Percentiles rank a stretch among this genome's conserved stretches.
Evolutionary conservation across 1,139 yeast genomes (phyloP).

Genomic region (Saccharomycopsis hybrid): DNA sequence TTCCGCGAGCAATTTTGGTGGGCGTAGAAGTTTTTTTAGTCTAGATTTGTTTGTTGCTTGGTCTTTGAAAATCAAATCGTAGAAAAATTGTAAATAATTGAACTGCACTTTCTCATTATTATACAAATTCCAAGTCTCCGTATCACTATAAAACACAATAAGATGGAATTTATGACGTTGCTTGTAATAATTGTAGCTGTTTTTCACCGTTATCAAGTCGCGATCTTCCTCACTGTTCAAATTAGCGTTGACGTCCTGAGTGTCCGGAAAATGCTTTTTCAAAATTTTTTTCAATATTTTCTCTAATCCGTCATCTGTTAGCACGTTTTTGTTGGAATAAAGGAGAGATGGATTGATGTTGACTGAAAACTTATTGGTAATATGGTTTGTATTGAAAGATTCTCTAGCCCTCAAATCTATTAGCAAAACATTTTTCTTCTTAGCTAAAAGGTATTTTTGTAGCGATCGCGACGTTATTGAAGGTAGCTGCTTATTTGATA

Average conservation of each 20-base stretch:
- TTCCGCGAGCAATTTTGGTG: slow-evolving; percentile 23
- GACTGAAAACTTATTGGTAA: slow-evolving; percentile 41
- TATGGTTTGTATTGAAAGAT: slow-evolving; percentile 47
- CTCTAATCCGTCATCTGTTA: slow-evolving; percentile 39
- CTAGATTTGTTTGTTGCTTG: slow-evolving; percentile 12
- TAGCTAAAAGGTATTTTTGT: slow-evolving; percentile 14
- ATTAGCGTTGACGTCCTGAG: slow-evolving; percentile 2
- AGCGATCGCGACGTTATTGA: slow-evolving; percentile 10
- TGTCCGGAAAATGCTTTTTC: slow-evolving; percentile 10
- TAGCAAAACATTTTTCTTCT: slow-evolving; percentile 31
- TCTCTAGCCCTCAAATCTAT: slow-evolving; percentile 51
- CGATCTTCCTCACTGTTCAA: slow-evolving; percentile 30
- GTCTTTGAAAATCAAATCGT: slow-evolving; percentile 28
- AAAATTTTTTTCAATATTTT: slow-evolving; percentile 30
- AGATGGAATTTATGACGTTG: slow-evolving; percentile 44
- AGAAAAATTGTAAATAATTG: slow-evolving; percentile 27
- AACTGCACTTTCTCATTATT: slow-evolving; percentile 8
- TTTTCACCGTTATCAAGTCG: slow-evolving; percentile 28
- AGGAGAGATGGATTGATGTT: slow-evolving; percentile 54
- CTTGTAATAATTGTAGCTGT: slow-evolving; percentile 35
- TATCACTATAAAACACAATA: slow-evolving; percentile 47
- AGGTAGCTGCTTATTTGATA: slow-evolving; percentile 6
- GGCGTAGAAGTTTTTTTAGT: slow-evolving; percentile 16
- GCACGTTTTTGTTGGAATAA: slow-evolving; percentile 26
- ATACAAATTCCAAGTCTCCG: slow-evolving; percentile 26